Percentiles rank a stretch among this genome's conserved stretches.
These are phyloP conservation scores for Theileria parva DNA, from an alignment of 169 alveolate species.

Conservation along the genomic window DNA sequence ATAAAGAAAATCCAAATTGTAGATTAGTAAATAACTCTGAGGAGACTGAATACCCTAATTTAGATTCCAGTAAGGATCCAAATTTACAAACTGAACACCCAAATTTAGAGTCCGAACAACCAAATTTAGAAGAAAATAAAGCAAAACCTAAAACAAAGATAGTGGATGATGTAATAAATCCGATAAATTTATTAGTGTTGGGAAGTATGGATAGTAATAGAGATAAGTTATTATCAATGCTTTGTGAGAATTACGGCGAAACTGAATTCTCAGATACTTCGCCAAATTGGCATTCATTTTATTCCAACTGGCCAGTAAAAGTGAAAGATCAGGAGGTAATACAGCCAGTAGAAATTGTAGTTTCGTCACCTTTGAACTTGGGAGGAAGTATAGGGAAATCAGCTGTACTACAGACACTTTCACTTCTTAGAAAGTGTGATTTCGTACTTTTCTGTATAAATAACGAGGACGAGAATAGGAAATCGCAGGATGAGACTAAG, in stretches of 20 bases:
- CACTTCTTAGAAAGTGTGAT: conserved; percentile 39
- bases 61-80: background rate
- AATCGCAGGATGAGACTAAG: conserved; percentile 8
- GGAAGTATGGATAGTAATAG: conserved; percentile 47
- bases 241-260: conserved; percentile 11
- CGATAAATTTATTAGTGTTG: conserved; percentile 34
- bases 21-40: background rate
- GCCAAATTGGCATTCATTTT: conserved; percentile 58
- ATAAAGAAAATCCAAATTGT: background rate
- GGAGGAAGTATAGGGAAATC: conserved; percentile 59
- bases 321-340: background rate
- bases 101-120: too few relatives aligned
- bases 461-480: conserved; percentile 8
- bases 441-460: conserved; percentile 37
- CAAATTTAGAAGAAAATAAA: background rate
- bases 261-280: conserved; percentile 13
- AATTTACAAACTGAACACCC: too few relatives aligned
- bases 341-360: conserved; percentile 46
- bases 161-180: conserved; percentile 9
- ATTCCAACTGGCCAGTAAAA: conserved; percentile 29
- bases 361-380: conserved; percentile 54
- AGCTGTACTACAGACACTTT: conserved; percentile 36
- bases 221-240: conserved; percentile 18
- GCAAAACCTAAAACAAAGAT: background rate
- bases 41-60: background rate